Evolutionary conservation across 1,284 basidiomycete species (phyloP), one percentile per base, ranked within the genome.

Genomic region (Laetiporus sulphureus): DNA sequence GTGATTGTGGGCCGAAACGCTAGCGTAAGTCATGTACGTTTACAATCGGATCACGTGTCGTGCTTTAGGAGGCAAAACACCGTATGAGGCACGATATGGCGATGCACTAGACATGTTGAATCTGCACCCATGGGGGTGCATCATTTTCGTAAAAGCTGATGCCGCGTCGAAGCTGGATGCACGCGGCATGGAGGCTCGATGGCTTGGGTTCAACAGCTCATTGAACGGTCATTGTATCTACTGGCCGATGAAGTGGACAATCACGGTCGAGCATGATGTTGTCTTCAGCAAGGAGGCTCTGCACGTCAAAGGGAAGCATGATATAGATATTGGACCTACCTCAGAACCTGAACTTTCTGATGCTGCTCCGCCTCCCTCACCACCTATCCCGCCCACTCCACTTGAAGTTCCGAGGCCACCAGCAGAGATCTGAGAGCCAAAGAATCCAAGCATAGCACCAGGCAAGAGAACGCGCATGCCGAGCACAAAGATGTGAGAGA

Each of bases 1-100:
- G 5, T 61, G 47, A 32, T 49, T 69, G 11, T 71, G 68, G 68
- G 60, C 61, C 4, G 60, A 70, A 41, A 67, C 67, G 3, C 43
- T 67, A 5, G 20, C 44, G 6, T 59, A 67, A 37, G 54, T 62
- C 0, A 47, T 44, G 12, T 67, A 58, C 55, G 16, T 68, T 2
- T 46, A 50, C 25, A 67, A 69, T 42, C 51, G 58, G 1, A 54
- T 58, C 1, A 50, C 57, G 2, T 59, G 58, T 10, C 0, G 36
- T 51, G 2, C 45, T 59, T 27, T 21, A 13, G 16, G 16, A 8
- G 33, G 33, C 4, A 5, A 8, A 8, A 6, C 20, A 8, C 20
- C 33, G 4, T 21, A 35, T 21, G 33, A 35, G 20, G 16, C 12
- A 8, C 16, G 8, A 10, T 18, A 8, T 21, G 16, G 18, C 6